Conservation (phyloP, 768 basidiomycete species). For the Trametopsis cervina region DNA sequence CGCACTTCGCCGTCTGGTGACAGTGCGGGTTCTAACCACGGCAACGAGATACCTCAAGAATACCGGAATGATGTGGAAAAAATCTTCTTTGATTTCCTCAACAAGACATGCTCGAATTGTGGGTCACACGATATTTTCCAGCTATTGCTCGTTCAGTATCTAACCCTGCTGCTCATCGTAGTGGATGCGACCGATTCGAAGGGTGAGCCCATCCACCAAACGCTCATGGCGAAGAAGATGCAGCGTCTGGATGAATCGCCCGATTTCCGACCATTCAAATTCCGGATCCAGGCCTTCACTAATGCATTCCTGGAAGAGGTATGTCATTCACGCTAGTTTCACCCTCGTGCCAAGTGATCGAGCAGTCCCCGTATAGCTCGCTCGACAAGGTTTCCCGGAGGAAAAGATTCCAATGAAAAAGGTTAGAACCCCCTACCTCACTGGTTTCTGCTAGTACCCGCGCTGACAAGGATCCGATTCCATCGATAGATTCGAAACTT, state of each 20-base stretch:
- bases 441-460: neutral
- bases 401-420: slow-evolving; percentile 97
- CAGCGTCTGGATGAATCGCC: slow-evolving; percentile 91
- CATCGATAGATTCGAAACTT: slow-evolving; percentile 75
- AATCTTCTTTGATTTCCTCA: slow-evolving; percentile 88
- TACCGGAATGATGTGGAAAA: slow-evolving; percentile 78
- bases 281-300: slow-evolving; percentile 97
- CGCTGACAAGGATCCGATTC: neutral
- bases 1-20: slow-evolving; percentile 23
- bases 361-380: slow-evolving; percentile 43
- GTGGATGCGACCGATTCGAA: slow-evolving; percentile 92
- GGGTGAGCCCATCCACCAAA: slow-evolving; percentile 96
- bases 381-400: slow-evolving; percentile 80
- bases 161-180: slow-evolving; percentile 25
- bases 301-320: slow-evolving; percentile 93
- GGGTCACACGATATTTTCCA: slow-evolving; percentile 27
- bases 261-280: slow-evolving; percentile 98
- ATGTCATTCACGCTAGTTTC: slow-evolving; percentile 17
- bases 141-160: neutral
- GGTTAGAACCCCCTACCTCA: slow-evolving; percentile 34
- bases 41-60: slow-evolving; percentile 72
- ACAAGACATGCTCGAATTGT: slow-evolving; percentile 85
- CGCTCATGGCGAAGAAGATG: slow-evolving; percentile 99
- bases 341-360: slow-evolving; percentile 13
- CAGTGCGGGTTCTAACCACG: slow-evolving; percentile 26